phyloP scores from a whole-genome alignment of 345 rosid species.

The Populus alba region DNA sequence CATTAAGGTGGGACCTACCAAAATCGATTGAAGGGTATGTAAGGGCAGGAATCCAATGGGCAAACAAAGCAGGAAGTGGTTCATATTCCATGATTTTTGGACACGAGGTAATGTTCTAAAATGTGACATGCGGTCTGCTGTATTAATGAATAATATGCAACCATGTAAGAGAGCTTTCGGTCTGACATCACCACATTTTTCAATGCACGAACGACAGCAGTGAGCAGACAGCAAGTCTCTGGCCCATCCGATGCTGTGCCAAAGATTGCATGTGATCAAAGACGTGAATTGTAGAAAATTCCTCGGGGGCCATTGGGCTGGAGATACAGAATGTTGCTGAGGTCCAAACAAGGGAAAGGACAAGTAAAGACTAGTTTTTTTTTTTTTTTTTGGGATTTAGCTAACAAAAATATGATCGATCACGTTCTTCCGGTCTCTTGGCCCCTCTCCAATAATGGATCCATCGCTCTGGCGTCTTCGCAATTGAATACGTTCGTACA shows the following conservation, averaged over 20 bases:
- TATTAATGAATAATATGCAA: background rate
- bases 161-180: no score
- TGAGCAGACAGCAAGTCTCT: background rate
- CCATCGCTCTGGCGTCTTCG: background rate
- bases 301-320: no score
- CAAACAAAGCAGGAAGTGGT: no score
- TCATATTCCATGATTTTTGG: background rate
- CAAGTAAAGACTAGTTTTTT: background rate
- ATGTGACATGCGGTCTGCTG: background rate
- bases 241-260: background rate
- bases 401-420: background rate
- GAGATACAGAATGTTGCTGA: background rate
- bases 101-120: no score
- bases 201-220: background rate
- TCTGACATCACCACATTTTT: background rate
- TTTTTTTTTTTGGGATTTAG: fast-evolving
- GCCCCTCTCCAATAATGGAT: background rate
- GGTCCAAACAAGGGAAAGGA: background rate
- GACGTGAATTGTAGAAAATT: no score
- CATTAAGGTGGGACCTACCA: no score
- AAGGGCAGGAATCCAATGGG: background rate
- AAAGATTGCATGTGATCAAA: no score
- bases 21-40: no score
- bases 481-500: background rate
- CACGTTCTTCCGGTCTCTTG: background rate